These are phyloP conservation scores for Heteromeles arbutifolia DNA, from an alignment of 306 rosid species.

Conservation along the genomic window DNA sequence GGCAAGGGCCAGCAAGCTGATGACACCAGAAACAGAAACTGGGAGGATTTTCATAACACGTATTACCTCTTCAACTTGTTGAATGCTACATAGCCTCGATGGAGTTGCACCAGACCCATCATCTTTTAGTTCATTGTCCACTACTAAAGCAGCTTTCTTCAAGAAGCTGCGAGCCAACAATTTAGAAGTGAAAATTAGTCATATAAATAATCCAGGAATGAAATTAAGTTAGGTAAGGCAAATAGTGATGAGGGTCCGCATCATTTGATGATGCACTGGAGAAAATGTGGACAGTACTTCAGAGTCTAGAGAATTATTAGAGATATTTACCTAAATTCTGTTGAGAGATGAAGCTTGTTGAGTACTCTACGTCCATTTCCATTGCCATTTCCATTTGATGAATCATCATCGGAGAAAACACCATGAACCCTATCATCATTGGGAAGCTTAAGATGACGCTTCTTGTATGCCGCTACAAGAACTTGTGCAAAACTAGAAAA, in stretches of 20 bases:
- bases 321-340: conserved; percentile 44
- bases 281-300: too few species aligned
- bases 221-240: too few species aligned
- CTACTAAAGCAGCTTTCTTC: conserved; percentile 46
- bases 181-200: not conserved
- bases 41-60: conserved; percentile 43
- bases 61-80: conserved; percentile 64
- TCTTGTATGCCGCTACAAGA: conserved; percentile 55
- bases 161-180: conserved; percentile 22
- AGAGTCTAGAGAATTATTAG: too few species aligned
- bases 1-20: conserved; percentile 27
- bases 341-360: conserved; percentile 49
- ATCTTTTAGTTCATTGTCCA: conserved; percentile 41
- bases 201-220: not conserved
- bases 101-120: conserved; percentile 41
- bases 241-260: too few species aligned
- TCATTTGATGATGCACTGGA: too few species aligned
- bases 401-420: conserved; percentile 42
- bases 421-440: not conserved
- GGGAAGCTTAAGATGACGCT: conserved; percentile 41
- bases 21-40: conserved; percentile 43
- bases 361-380: not conserved
- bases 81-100: conserved; percentile 53
- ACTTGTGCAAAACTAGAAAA: conserved; percentile 47
- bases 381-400: not conserved